Base-by-base conservation (phyloP, 495 filamentous ascomycete species). In the Penicillium nucicola region DNA sequence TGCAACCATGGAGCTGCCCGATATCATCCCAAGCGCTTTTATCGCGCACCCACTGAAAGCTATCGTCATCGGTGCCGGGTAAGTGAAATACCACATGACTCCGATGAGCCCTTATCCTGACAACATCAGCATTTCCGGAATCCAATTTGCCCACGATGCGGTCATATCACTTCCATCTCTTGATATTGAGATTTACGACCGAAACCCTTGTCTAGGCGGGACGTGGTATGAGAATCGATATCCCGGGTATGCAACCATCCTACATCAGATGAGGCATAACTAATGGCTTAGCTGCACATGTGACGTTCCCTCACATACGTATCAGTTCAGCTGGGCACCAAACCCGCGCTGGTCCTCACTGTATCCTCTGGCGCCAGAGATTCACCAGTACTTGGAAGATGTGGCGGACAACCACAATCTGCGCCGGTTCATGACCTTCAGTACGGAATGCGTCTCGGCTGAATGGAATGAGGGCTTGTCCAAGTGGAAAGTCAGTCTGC, bases 191-290 rank as follows among this genome's bases (percentile, higher is more conserved):
- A 80, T 85, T 43, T 90, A 86, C 62, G 86, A 89, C 61, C 88
- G 88, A 75, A 89, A 88, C 55, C 60, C 60, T 5, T 80, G 80
- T 15, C 71, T 85, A 44, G 79, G 81, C 4, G 83, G 84, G 4
- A 83, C 81, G 1, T 87, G 83, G 82, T 79, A 76, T 43, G 81
- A 83, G 59, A 85, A 85, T 48, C 68, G 70, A 42, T 85, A 85
- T 65, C 78, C 80, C 1, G 82, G 81, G 32, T 75, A 38, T 39
- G 45, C 23, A 25, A 15, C 10, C n/a, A 33, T 13, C 32, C 32
- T 2, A 17, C 30, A 25, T 10, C 8, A 46, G 32, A 36, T 28
- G 13, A 19, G 7, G 5, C 13, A 13, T 17, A 3, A 5, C 22
- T 44, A 36, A 37, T 22, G 2, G 12, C 12, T 4, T 36, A 56